Percentiles rank a stretch among this genome's conserved stretches.
Conservation (phyloP, 345 rosid genomes). For the Nasturtium officinale region DNA sequence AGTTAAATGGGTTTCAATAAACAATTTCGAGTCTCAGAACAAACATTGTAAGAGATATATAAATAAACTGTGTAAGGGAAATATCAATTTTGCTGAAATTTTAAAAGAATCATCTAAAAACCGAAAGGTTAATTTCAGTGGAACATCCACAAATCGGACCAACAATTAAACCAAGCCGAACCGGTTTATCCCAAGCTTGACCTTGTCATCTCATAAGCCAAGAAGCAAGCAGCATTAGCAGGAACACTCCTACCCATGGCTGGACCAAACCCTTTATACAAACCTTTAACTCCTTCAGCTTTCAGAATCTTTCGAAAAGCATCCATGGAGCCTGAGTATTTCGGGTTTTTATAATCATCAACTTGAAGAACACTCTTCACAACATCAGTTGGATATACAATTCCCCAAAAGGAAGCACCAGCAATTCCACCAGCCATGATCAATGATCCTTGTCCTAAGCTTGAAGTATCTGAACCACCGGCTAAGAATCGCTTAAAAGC, state of each 20-base stretch:
- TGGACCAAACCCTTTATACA: constrained; percentile 94
- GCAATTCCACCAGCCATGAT: constrained; percentile 88
- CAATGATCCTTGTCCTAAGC: constrained; percentile 81
- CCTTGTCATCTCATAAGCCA: constrained; percentile 85
- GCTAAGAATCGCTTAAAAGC: constrained; percentile 74
- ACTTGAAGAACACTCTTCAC: constrained; percentile 95
- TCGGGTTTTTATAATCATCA: constrained; percentile 85
- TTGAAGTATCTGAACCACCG: constrained; percentile 86
- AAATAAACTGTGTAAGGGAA: neutral
- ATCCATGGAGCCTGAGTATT: constrained; percentile 69
- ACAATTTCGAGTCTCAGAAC: neutral
- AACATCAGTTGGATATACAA: constrained; percentile 92
- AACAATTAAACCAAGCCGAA: constrained; percentile 22
- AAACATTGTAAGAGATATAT: constrained; percentile 4
- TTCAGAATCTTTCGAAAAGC: constrained; percentile 75
- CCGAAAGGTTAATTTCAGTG: constrained; percentile 23
- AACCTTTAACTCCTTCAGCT: constrained; percentile 84
- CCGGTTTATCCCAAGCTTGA: constrained; percentile 69
- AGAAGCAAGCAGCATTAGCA: constrained; percentile 98
- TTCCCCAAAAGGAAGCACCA: constrained; percentile 83
- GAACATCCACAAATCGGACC: constrained; percentile 23
- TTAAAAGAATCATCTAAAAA: constrained; percentile 21
- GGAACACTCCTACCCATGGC: constrained; percentile 97
- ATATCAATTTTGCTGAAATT: constrained; percentile 12
- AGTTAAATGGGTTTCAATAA: neutral